These are phyloP conservation scores for Cyclotella kingstonii DNA, from an alignment of 108 stramenopile genomes.

Conservation along the genomic window DNA sequence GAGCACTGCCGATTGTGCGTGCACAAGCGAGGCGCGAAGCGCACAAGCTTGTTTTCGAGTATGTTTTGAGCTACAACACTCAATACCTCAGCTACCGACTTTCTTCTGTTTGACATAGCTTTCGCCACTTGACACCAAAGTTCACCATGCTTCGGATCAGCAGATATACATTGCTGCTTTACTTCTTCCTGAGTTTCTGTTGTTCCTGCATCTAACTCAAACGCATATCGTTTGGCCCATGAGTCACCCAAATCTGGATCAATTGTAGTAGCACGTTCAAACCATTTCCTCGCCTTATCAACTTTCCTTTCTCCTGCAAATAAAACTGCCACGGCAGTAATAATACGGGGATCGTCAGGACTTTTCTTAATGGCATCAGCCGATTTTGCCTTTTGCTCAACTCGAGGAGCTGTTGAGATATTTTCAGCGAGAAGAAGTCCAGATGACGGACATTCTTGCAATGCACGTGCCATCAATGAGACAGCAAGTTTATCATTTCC, in stretches of 20 bases:
- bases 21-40: not conserved
- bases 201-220: slow-evolving; percentile 76
- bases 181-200: slow-evolving; percentile 63
- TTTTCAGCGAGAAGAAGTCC: slow-evolving; percentile 91
- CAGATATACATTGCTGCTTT: slow-evolving; percentile 66
- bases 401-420: slow-evolving; percentile 81
- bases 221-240: slow-evolving; percentile 90
- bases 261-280: slow-evolving; percentile 86
- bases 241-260: slow-evolving; percentile 91
- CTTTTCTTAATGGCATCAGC: slow-evolving; percentile 90
- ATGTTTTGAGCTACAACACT: slow-evolving; percentile 48
- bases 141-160: slow-evolving; percentile 95
- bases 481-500: slow-evolving; percentile 83
- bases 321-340: slow-evolving; percentile 89
- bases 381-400: slow-evolving; percentile 86
- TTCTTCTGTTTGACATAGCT: slow-evolving; percentile 67
- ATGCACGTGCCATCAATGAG: slow-evolving; percentile 90
- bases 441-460: slow-evolving; percentile 93
- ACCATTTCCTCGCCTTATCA: slow-evolving; percentile 97
- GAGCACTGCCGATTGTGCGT: no score
- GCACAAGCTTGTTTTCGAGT: not conserved
- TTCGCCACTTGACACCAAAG: slow-evolving; percentile 83
- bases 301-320: slow-evolving; percentile 88
- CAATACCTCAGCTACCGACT: slow-evolving; percentile 54
- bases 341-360: slow-evolving; percentile 89